Percentiles rank a stretch among this genome's conserved stretches.
Evolutionary conservation across 371 early-diverging fungal genomes (phyloP).

Genomic region (Globomyces sp.): DNA sequence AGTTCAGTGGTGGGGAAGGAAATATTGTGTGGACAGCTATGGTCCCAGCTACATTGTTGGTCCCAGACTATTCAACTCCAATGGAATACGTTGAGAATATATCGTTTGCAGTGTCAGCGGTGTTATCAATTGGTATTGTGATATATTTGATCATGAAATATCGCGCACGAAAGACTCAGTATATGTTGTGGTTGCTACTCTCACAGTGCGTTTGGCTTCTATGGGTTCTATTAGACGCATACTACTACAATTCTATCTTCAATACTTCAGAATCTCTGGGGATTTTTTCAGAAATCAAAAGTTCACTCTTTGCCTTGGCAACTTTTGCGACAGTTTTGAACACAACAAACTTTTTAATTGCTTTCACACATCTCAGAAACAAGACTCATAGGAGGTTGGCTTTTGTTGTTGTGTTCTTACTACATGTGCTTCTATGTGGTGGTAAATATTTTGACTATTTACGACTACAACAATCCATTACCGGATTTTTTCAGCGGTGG

Average conservation of each 20-base stretch:
- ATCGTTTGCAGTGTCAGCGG: not conserved
- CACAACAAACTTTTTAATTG: not conserved
- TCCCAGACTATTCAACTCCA: not conserved
- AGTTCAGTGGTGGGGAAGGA: not conserved
- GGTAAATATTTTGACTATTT: conserved; percentile 10
- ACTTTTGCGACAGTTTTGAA: conserved; percentile 13
- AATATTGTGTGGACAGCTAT: not conserved
- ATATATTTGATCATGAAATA: conserved; percentile 6
- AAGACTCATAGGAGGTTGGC: too few relatives aligned
- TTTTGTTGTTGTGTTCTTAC: not conserved
- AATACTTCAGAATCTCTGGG: not conserved
- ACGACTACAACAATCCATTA: not conserved
- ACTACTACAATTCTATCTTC: conserved; percentile 4
- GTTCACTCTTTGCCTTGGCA: not conserved
- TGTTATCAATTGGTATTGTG: not conserved
- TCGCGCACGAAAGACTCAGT: not conserved
- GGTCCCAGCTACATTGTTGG: not conserved
- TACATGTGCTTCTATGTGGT: not conserved
- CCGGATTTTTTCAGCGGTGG: not conserved
- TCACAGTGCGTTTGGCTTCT: conserved; percentile 2
- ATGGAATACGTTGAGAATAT: not conserved
- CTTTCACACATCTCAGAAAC: not conserved
- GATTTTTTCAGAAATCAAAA: conserved; percentile 5
- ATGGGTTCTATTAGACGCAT: not conserved
- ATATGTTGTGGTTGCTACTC: conserved; percentile 5